Evolutionary conservation across 129 eudicot genomes (phyloP), one percentile per base, ranked within the genome.

Genomic region (Glebionis coronaria): DNA sequence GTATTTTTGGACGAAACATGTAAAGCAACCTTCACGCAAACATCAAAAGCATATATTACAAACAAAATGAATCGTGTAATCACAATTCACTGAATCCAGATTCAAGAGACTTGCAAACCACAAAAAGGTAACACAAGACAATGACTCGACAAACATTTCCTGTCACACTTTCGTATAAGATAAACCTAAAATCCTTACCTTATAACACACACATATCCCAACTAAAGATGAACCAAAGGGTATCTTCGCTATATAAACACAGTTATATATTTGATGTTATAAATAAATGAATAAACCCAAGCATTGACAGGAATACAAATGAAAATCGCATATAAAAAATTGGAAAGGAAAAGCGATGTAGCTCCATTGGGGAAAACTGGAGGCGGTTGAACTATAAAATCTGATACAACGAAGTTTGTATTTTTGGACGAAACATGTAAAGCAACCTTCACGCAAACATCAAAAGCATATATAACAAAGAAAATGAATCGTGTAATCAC

Each of bases 321-420:
- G 25, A 67, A 49, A 47, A 75, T 38, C 74, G 40, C 44, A 38
- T 54, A 59, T 45, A 57, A 42, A 68, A 61, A 44, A n/a, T 4
- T 42, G 65, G 46, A 68, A 76, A 25, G 42, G 12, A 15, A 75
- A 75, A 67, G 35, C 60, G 57, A 28, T 58, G 63, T 62, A 25
- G 64, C 80, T 76, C 75, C 80, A 50, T 54, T 52, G n/a, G 70
- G 80, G 57, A 68, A 76, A 76, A 76, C 70, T 61, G 75, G 78
- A 64, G 58, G 12, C 4, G 10, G 20, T 12, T 73, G 77, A 44
- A 45, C n/a, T n/a, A n/a, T n/a, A n/a, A n/a, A n/a, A n/a, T n/a
- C n/a, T n/a, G n/a, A n/a, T n/a, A n/a, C n/a, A n/a, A n/a, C n/a
- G n/a, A n/a, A n/a, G n/a, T n/a, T n/a, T n/a, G n/a, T n/a, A 31